Evolutionary conservation across 257 asterid species (phyloP).

Genomic region (Scutellaria galericulata): DNA sequence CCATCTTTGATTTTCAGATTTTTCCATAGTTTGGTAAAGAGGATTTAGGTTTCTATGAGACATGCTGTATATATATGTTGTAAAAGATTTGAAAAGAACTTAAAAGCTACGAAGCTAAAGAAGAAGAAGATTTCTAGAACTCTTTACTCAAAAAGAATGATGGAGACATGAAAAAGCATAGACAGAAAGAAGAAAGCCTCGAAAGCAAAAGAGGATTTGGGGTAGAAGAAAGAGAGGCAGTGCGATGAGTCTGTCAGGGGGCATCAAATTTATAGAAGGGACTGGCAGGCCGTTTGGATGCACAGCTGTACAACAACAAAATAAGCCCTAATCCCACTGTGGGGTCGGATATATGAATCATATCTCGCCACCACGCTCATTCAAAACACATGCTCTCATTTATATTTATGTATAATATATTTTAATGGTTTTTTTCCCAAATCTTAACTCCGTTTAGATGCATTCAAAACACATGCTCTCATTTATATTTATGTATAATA

Average conservation of each 20-base stretch:
- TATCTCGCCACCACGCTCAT: no score
- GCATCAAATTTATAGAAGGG: conserved; percentile 38
- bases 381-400: no score
- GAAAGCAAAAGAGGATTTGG: conserved; percentile 15
- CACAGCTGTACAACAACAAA: neutral
- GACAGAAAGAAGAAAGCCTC: conserved; percentile 4
- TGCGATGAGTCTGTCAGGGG: conserved; percentile 32
- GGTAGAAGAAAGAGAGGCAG: conserved; percentile 30
- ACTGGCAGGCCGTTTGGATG: conserved; percentile 26
- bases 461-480: neutral
- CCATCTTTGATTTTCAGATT: conserved; percentile 30
- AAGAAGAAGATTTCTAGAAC: conserved; percentile 5
- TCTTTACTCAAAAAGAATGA: neutral
- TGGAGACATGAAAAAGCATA: neutral
- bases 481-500: no score
- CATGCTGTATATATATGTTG: conserved; percentile 32
- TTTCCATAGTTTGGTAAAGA: conserved; percentile 26
- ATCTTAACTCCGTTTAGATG: neutral
- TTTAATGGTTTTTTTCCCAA: no score
- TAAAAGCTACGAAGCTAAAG: neutral
- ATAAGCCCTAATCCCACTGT: no score
- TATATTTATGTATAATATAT: no score
- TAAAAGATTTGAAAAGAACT: conserved; percentile 30
- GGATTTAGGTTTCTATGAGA: conserved; percentile 29
- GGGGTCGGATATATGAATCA: no score